Base-by-base conservation (phyloP, 352 stramenopile species). In the Achlya hypogyna region DNA sequence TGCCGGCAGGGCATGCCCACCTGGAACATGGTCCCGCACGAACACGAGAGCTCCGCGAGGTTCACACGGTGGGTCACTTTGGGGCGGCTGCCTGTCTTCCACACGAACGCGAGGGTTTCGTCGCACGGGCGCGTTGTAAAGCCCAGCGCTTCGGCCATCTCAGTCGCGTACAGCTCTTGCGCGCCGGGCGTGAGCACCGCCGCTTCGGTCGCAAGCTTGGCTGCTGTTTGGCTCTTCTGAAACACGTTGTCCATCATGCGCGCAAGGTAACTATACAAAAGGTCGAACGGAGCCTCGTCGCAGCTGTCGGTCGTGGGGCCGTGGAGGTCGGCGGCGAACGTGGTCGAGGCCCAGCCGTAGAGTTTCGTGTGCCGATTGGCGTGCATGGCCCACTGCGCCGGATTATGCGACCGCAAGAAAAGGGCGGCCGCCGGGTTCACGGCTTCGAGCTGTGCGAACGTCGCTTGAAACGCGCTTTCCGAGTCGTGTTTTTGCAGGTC, bases 231-330 rank as follows among this genome's bases (percentile, higher is more conserved):
- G 49, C 73, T 88, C 72, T 87, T 90, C 69, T 87, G 87, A 67
- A 82, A 92, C 31, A 79, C 69, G 29, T 62, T 70, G 53, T 92
- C 83, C 83, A 92, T 92, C 51, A 92, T 65, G 64, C 88, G 89
- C 5, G 81, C 82, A 51, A 92, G 62, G 65, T 89, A 91, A 43
- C 74, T 81, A 51, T 93, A 93, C 52, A 91, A 73, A 40, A 93
- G 67, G 71, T 93, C 84, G 31, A 93, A 89, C 47, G 84, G 84
- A 25, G 84, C 79, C 45, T 92, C 83, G 49, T 92, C 83, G 38
- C 78, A 86, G 47, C 66, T 70, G 35, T 86, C 72, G 23, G 87
- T 72, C 27, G 87, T 81, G 18, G 81, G 85, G 27, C 80, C 83
- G 5, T 73, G 51, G 16, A 84, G 74, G 1, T 79, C 83, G 28